A percentile compares a stretch with the other conserved stretches of the same genome.
These are phyloP conservation scores for Martiniozyma asiatica DNA, from an alignment of 1,139 yeast genomes.

Conservation along the genomic window DNA sequence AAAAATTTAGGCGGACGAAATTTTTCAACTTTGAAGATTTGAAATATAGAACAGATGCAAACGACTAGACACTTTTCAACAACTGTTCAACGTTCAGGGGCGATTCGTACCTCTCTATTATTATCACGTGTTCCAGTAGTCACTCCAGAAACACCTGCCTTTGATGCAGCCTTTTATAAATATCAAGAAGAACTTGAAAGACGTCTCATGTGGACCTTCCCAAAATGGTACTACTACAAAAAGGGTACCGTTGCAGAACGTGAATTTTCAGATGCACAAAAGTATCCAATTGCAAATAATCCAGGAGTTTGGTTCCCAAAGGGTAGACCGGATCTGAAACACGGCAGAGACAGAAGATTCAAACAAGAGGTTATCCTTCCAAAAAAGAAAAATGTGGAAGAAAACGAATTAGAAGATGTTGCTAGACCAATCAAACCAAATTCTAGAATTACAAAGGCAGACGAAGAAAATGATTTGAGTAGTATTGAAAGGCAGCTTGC, in stretches of 20 bases:
- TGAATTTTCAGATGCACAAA: constrained; percentile 63
- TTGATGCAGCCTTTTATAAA: constrained; percentile 65
- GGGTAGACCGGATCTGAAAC: constrained; percentile 79
- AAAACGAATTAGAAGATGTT: constrained; percentile 38
- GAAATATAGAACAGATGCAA: too few relatives aligned
- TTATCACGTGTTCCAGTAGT: constrained; percentile 76
- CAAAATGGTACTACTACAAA: constrained; percentile 84
- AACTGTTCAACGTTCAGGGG: too few relatives aligned
- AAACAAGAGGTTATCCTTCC: constrained; percentile 72
- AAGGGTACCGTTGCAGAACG: constrained; percentile 86
- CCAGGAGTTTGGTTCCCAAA: constrained; percentile 69
- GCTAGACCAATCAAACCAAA: constrained; percentile 62
- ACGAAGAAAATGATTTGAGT: constrained; percentile 42
- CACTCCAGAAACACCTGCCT: constrained; percentile 60
- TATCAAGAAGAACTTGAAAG: constrained; percentile 82
- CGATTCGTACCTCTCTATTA: constrained; percentile 36
- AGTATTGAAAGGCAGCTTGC: constrained; percentile 72
- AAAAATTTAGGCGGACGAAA: too few relatives aligned
- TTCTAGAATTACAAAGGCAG: constrained; percentile 70
- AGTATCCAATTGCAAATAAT: constrained; percentile 58
- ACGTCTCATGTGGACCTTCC: constrained; percentile 95
- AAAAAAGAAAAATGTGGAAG: constrained; percentile 33
- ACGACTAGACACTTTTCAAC: too few relatives aligned
- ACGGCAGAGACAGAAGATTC: constrained; percentile 76
- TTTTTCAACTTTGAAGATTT: too few relatives aligned